Evolutionary conservation across 2,329 filamentous ascomycete genomes (phyloP).

Genomic region (Iodosphaeria phyllophila): DNA sequence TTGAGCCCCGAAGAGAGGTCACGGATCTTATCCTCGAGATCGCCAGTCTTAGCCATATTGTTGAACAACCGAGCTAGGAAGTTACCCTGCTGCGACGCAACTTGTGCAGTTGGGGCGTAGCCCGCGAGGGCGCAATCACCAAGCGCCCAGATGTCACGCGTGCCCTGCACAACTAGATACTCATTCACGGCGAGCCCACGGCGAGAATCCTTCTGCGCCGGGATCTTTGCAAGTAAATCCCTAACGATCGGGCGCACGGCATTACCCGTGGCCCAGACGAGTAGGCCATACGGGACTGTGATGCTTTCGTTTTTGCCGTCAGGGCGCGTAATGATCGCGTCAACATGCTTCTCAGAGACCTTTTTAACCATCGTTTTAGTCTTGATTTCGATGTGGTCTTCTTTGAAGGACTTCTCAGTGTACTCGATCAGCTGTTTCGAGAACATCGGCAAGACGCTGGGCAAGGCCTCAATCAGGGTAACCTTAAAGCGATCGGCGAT

Average conservation of each 20-base stretch:
- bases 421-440: constrained; percentile 98
- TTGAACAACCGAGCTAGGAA: constrained; percentile 96
- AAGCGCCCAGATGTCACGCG: constrained; percentile 94
- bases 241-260: constrained; percentile 75
- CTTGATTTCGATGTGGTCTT: constrained; percentile 93
- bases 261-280: constrained; percentile 98
- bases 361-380: constrained; percentile 99
- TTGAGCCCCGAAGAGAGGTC: constrained; percentile 46
- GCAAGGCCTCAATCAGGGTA: constrained; percentile 89
- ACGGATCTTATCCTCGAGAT: constrained; percentile 57
- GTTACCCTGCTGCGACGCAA: constrained; percentile 83
- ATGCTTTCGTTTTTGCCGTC: constrained; percentile 72
- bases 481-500: constrained; percentile 93
- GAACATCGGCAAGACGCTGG: constrained; percentile 94
- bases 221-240: constrained; percentile 81
- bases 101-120: constrained; percentile 94
- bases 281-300: constrained; percentile 77
- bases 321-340: constrained; percentile 66
- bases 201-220: constrained; percentile 85
- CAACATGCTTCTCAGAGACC: constrained; percentile 80
- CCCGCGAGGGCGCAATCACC: constrained; percentile 95
- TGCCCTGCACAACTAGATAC: constrained; percentile 93
- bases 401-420: constrained; percentile 96
- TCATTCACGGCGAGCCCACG: constrained; percentile 95
- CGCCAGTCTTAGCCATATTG: constrained; percentile 91